A percentile compares a stretch with the other conserved stretches of the same genome.
phyloP scores from a whole-genome alignment of 1,139 yeast species.

The Zhuliangozyma parablackwelliae region DNA sequence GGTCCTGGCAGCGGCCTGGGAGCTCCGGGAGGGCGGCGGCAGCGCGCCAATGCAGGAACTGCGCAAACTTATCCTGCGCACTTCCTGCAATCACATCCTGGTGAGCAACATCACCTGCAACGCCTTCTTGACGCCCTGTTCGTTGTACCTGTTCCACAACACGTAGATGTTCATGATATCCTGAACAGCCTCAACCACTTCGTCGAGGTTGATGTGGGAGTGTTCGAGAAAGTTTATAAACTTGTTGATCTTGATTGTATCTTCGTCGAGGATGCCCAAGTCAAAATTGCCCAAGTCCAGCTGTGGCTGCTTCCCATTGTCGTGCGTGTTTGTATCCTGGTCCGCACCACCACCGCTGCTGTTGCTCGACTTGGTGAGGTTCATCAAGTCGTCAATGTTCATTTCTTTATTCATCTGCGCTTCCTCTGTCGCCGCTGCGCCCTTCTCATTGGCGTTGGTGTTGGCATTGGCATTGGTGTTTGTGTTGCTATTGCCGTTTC shows the following conservation, averaged over 20 bases:
- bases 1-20: no score
- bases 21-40: no score
- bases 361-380: constrained; percentile 16
- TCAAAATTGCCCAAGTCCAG: constrained; percentile 9
- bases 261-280: constrained; percentile 29
- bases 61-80: no score
- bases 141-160: constrained; percentile 82
- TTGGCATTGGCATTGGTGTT: neutral
- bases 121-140: constrained; percentile 40
- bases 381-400: constrained; percentile 40
- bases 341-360: constrained; percentile 1
- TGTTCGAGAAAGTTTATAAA: constrained; percentile 67
- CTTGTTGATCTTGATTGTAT: constrained; percentile 41
- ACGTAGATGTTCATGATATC: constrained; percentile 77
- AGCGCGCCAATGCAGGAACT: no score
- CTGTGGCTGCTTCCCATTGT: neutral
- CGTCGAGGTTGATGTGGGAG: constrained; percentile 72
- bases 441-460: constrained; percentile 1
- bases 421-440: neutral
- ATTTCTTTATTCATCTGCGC: constrained; percentile 10
- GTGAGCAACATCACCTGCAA: constrained; percentile 39
- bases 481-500: neutral
- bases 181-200: constrained; percentile 76
- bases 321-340: constrained; percentile 1
- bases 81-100: constrained; percentile 10